Evolutionary conservation across 2,329 filamentous ascomycete species (phyloP).

Genomic region (Lizonia empirigonia): DNA sequence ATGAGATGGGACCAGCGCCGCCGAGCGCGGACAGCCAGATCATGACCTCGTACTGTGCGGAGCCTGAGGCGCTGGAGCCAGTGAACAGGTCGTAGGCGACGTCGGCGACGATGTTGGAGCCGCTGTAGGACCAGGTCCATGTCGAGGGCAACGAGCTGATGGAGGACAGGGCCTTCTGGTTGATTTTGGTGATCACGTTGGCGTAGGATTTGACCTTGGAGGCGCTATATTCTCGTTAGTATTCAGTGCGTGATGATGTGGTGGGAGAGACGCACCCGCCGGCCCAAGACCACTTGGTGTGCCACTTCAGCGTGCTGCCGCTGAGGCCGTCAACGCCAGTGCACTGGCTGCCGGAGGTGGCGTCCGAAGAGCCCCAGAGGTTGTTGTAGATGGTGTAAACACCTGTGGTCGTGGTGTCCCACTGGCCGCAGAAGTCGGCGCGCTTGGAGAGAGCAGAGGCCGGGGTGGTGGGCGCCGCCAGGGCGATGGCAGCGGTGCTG

Average conservation of each 20-base stretch:
- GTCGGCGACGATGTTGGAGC: slow-evolving; percentile 58
- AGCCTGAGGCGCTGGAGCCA: slow-evolving; percentile 52
- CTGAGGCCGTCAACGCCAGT: slow-evolving; percentile 50
- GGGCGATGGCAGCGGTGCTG: slow-evolving; percentile 36
- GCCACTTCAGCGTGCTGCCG: slow-evolving; percentile 51
- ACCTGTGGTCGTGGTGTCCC: slow-evolving; percentile 35
- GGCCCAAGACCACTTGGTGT: slow-evolving; percentile 52
- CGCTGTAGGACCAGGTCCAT: slow-evolving; percentile 59
- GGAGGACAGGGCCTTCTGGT: slow-evolving; percentile 38
- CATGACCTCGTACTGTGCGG: slow-evolving; percentile 68
- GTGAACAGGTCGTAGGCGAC: slow-evolving; percentile 69
- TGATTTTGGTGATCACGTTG: slow-evolving; percentile 49
- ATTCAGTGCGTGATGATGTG: no score
- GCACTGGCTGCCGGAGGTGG: slow-evolving; percentile 55
- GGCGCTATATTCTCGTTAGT: slow-evolving; percentile 21
- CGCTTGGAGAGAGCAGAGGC: slow-evolving; percentile 37
- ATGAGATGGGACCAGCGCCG: slow-evolving; percentile 64
- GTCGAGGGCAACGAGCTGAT: slow-evolving; percentile 53
- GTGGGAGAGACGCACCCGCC: slow-evolving; percentile 41
- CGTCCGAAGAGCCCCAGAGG: slow-evolving; percentile 52
- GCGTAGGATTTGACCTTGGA: slow-evolving; percentile 52
- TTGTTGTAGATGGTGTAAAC: slow-evolving; percentile 48
- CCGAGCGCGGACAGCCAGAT: slow-evolving; percentile 66
- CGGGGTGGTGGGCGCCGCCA: slow-evolving; percentile 38
- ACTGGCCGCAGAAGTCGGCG: slow-evolving; percentile 43